Percentiles rank a stretch among this genome's conserved stretches.
Conservation (phyloP, 1,284 basidiomycete genomes). For the Ganoderma lingzhi region DNA sequence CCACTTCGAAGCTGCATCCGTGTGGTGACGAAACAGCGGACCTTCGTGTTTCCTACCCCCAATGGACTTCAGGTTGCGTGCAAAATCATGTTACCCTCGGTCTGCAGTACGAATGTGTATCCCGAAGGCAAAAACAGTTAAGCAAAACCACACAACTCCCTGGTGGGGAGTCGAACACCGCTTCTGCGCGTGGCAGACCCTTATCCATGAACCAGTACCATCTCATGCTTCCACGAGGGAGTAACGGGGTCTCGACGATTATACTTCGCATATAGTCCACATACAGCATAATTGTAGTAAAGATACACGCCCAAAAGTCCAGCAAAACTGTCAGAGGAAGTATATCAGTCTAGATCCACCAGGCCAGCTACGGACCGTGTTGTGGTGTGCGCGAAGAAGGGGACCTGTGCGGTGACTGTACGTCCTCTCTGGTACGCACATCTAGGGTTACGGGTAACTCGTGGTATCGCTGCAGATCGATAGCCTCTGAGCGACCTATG, state of each 20-base stretch:
- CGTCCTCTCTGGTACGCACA: slow-evolving; percentile 64
- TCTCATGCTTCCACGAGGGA: no score
- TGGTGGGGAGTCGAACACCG: slow-evolving; percentile 54
- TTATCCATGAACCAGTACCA: no score
- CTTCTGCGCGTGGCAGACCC: slow-evolving; percentile 45
- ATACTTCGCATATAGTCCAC: not conserved
- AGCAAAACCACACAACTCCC: slow-evolving; percentile 34
- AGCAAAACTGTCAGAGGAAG: not conserved
- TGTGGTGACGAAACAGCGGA: not conserved
- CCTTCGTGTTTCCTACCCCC: no score
- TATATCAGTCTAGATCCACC: not conserved
- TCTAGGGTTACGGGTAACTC: slow-evolving; percentile 70
- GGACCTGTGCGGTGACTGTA: slow-evolving; percentile 15
- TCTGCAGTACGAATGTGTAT: no score
- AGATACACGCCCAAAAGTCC: slow-evolving; percentile 12
- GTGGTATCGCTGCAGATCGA: slow-evolving; percentile 76
- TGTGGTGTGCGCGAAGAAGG: slow-evolving; percentile 23
- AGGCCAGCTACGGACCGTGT: not conserved
- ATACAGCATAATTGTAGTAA: slow-evolving; percentile 19
- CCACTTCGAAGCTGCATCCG: not conserved
- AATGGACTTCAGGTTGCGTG: no score
- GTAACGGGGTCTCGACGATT: not conserved
- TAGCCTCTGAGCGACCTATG: slow-evolving; percentile 74
- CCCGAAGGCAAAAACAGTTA: no score
- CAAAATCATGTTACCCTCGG: no score